phyloP scores from a whole-genome alignment of 108 stramenopile species.

The Seminavis robusta region DNA sequence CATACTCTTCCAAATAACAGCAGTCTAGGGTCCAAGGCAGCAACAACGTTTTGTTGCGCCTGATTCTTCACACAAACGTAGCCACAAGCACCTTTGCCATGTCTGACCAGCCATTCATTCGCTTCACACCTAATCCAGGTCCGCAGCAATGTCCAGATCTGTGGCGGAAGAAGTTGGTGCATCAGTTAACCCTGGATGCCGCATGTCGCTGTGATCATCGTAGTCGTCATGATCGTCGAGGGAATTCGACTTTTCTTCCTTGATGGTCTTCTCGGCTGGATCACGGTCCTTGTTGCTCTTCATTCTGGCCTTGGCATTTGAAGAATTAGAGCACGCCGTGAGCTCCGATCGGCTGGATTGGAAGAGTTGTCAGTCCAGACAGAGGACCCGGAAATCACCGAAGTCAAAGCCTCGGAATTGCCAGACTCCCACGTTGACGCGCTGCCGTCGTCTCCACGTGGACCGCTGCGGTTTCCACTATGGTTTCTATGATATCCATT shows the following conservation, averaged over 20 bases:
- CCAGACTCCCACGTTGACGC: slow-evolving; percentile 27
- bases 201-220: neutral
- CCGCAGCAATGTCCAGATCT: neutral
- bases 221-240: neutral
- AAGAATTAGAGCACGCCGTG: slow-evolving; percentile 74
- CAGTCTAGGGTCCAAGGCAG: too few species aligned
- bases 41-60: too few species aligned
- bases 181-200: neutral
- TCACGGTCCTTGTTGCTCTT: slow-evolving; percentile 40
- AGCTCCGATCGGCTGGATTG: slow-evolving; percentile 38
- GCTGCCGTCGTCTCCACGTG: neutral
- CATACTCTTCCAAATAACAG: too few species aligned
- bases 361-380: slow-evolving; percentile 46
- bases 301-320: slow-evolving; percentile 90
- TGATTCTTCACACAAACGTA: too few species aligned
- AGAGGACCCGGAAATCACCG: slow-evolving; percentile 55
- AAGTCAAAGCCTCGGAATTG: slow-evolving; percentile 47
- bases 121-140: too few species aligned
- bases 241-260: too few species aligned
- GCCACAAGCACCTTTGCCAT: too few species aligned
- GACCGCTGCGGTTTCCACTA: neutral
- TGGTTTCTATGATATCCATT: neutral
- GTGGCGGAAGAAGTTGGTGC: neutral
- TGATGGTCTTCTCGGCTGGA: too few species aligned
- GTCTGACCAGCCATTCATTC: too few species aligned